Evolutionary conservation across 2,329 filamentous ascomycete species (phyloP), one percentile per base, ranked within the genome.

Genomic region (Pleurostoma richardsiae): DNA sequence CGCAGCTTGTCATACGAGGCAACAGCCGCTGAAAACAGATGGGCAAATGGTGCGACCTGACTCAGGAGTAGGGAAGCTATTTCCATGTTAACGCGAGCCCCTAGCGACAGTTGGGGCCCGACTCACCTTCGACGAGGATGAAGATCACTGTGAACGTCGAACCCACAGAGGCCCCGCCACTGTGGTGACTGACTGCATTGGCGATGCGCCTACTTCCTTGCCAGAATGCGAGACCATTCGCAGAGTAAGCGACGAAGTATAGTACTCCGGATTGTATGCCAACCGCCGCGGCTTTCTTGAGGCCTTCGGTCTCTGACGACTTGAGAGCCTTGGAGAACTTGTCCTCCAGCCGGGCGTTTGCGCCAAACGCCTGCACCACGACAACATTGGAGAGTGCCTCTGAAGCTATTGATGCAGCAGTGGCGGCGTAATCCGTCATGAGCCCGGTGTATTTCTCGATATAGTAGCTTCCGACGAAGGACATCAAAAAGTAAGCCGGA

Each of bases 171-270:
- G 69, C 68, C 3, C 68, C 71, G 6, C 63, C 48, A 59, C 59
- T 49, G 48, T 59, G 43, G 27, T 49, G 26, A 3, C 61, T 60
- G 36, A 59, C 54, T 1, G 56, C 54, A 6, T 61, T 54, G 3
- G 62, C 62, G 36, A 66, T 62, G 49, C 46, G 33, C 39, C 63
- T 68, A 52, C 77, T 81, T 40, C 82, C 83, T 59, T 83, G 76
- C 79, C 80, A 86, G 56, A 85, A 85, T 0, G 82, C 82, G 8
- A 86, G 62, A 6, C 76, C 82, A 55, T 83, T 85, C 4, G 80
- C 80, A 2, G 78, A 71, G 53, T 83, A 85, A 3, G 81, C 79
- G 48, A 85, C 74, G 54, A 86, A 85, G 56, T 84, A 86, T 19
- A 85, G 61, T n/a, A 80, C 57, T n/a, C 81, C 82, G 6, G 77